Conservation (phyloP, 805 yeast genomes). For the Peterozyma toletana region DNA sequence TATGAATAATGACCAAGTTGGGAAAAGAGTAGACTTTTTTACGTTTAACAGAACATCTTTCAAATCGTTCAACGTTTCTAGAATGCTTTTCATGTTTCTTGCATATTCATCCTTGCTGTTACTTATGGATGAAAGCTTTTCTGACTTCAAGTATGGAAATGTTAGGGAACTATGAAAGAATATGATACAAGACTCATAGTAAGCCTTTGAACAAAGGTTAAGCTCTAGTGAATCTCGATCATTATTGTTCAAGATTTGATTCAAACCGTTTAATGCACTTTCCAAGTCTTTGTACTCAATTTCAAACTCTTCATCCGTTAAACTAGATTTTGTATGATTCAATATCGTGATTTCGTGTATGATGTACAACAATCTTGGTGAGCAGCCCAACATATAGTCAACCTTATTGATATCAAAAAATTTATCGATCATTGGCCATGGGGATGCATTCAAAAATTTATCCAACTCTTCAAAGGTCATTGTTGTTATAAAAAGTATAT, state of each 20-base stretch:
- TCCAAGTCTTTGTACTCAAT: constrained; percentile 7
- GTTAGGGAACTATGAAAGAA: constrained; percentile 11
- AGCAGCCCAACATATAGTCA: constrained; percentile 27
- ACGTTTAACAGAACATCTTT: constrained; percentile 1
- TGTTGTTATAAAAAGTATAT: constrained; percentile 19
- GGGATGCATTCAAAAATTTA: constrained; percentile 11
- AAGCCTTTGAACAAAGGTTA: constrained; percentile 14
- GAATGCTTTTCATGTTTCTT: constrained; percentile 4
- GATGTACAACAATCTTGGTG: constrained; percentile 19
- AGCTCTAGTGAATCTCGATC: constrained; percentile 8
- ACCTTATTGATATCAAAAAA: constrained; percentile 17
- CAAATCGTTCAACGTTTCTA: constrained; percentile 5
- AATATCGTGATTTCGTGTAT: constrained; percentile 16
- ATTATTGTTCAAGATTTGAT: constrained; percentile 7
- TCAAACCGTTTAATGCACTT: constrained; percentile 8
- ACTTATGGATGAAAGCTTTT: background rate
- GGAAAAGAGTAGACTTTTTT: constrained; percentile 14
- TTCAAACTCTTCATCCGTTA: constrained; percentile 1
- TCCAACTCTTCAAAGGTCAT: constrained; percentile 13
- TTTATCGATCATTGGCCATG: constrained; percentile 17
- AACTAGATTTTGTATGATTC: constrained; percentile 7
- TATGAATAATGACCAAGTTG: constrained; percentile 24
- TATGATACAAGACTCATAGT: constrained; percentile 12
- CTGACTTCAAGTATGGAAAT: background rate
- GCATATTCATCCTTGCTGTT: background rate